Percentiles rank a stretch among this genome's conserved stretches.
Evolutionary conservation across 345 rosid species (phyloP).

Genomic region (Boechera stricta): DNA sequence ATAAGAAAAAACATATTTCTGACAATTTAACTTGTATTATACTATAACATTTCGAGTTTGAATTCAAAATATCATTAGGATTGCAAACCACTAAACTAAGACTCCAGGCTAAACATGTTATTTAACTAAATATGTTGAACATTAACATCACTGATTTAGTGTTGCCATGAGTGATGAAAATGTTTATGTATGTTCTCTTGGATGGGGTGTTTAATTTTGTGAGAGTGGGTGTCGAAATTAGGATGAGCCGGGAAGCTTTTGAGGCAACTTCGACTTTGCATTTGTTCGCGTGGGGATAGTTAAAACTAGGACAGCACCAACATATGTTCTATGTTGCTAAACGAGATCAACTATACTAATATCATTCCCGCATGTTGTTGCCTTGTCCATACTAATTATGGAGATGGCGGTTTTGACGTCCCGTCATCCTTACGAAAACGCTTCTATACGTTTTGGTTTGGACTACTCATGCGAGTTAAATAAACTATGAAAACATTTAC

Average conservation of each 20-base stretch:
- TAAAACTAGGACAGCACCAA: neutral
- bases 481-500: neutral
- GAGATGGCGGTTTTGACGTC: neutral
- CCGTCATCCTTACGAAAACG: neutral
- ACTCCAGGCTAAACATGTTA: neutral
- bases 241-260: no score
- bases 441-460: neutral
- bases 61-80: neutral
- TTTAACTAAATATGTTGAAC: neutral
- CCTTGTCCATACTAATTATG: neutral
- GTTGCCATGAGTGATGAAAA: neutral
- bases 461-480: neutral
- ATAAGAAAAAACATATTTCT: slow-evolving; percentile 22
- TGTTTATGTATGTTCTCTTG: no score
- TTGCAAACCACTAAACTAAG: neutral
- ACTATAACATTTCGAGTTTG: neutral
- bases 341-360: neutral
- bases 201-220: neutral
- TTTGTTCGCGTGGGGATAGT: neutral
- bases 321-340: neutral
- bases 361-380: neutral
- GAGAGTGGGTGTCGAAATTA: no score
- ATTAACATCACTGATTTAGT: neutral
- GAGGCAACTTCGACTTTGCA: neutral
- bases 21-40: slow-evolving; percentile 2